These are phyloP conservation scores for Hippophae gyantsensis DNA, from an alignment of 306 rosid species.

Conservation along the genomic window DNA sequence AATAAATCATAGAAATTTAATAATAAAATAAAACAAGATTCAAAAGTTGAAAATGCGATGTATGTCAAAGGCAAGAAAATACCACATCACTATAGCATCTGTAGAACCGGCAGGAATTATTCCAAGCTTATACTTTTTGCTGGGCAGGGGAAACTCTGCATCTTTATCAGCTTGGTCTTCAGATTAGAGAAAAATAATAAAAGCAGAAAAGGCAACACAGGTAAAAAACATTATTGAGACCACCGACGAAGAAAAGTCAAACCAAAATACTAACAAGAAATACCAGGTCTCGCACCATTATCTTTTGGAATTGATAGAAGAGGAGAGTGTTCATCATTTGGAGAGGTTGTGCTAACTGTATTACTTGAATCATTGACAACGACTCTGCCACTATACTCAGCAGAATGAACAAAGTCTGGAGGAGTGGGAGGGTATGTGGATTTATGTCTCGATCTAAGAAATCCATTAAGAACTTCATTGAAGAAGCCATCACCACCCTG, in stretches of 20 bases:
- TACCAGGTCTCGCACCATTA: conserved; percentile 25
- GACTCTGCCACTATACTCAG: conserved; percentile 28
- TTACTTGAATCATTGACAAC: conserved; percentile 29
- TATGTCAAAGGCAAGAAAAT: conserved; percentile 16
- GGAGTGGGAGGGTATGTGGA: conserved; percentile 79
- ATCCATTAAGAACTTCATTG: conserved; percentile 96
- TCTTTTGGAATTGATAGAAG: conserved; percentile 40
- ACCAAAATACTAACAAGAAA: conserved; percentile 37
- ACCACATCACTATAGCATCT: conserved; percentile 94
- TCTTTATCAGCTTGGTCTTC: conserved; percentile 48
- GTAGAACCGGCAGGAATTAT: conserved; percentile 97
- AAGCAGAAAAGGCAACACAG: background rate
- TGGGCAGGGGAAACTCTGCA: conserved; percentile 42
- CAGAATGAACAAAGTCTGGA: conserved; percentile 41
- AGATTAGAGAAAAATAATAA: conserved; percentile 11
- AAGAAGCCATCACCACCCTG: conserved; percentile 99
- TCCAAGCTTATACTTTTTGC: conserved; percentile 67
- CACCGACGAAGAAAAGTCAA: background rate
- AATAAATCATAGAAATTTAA: background rate
- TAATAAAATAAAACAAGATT: background rate
- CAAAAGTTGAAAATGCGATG: background rate
- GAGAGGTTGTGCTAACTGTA: conserved; percentile 30
- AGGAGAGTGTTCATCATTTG: conserved; percentile 46
- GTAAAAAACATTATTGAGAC: conserved; percentile 1
- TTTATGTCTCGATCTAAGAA: conserved; percentile 75